Conservation (phyloP, 768 basidiomycete genomes). For the Leccinum disarticulatum region DNA sequence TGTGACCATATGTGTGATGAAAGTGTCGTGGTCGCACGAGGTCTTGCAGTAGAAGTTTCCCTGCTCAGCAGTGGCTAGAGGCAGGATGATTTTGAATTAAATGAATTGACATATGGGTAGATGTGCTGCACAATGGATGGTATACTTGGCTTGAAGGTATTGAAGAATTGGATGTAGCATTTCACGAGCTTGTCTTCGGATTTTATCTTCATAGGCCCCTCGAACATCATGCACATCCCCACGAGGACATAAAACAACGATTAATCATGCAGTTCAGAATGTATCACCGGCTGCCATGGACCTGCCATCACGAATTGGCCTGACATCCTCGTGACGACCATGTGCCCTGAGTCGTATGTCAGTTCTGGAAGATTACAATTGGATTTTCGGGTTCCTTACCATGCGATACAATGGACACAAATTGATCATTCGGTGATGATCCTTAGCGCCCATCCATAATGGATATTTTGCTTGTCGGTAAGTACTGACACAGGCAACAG, state of each 20-base stretch:
- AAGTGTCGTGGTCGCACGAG: background rate
- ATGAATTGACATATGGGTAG: background rate
- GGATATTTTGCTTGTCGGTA: background rate
- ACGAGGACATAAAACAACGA: background rate
- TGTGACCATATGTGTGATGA: background rate
- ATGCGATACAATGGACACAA: background rate
- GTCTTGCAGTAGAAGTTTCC: background rate
- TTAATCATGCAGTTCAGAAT: background rate
- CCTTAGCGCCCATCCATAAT: background rate
- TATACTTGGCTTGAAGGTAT: slow-evolving; percentile 1
- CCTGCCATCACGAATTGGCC: slow-evolving; percentile 4
- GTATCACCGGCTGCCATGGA: slow-evolving; percentile 2
- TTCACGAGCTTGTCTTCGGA: background rate
- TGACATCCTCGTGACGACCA: slow-evolving; percentile 10
- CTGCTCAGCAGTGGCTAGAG: background rate
- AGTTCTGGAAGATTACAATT: background rate
- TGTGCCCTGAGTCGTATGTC: background rate
- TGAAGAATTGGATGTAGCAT: slow-evolving; percentile 8
- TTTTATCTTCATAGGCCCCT: background rate
- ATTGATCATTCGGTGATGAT: background rate
- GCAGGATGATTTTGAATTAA: background rate
- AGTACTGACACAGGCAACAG: background rate
- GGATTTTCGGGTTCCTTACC: background rate
- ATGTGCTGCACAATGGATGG: background rate
- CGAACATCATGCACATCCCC: slow-evolving; percentile 1